Conservation (phyloP, 306 rosid genomes). For the Quercus robur region DNA sequence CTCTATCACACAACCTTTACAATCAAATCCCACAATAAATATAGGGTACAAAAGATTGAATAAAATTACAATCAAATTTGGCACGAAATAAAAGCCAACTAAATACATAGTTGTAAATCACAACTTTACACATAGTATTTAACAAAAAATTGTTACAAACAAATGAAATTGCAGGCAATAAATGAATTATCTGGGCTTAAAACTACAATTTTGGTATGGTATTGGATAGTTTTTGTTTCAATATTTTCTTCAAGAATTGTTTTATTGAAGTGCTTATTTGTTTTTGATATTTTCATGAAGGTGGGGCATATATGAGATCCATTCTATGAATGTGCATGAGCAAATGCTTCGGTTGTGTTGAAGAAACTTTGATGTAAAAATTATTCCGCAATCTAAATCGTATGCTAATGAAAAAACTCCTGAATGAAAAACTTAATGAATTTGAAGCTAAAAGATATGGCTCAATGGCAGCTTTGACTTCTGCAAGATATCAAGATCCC, state of each 20-base stretch:
- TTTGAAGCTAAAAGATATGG: constrained; percentile 92
- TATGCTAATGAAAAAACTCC: constrained; percentile 27
- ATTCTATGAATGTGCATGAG: constrained; percentile 73
- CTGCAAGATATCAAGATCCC: constrained; percentile 64
- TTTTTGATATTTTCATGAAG: constrained; percentile 39
- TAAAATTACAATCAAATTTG: too few relatives aligned
- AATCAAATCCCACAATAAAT: too few relatives aligned
- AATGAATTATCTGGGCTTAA: constrained; percentile 81
- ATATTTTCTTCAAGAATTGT: not conserved
- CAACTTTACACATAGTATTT: too few relatives aligned
- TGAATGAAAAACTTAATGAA: constrained; percentile 46
- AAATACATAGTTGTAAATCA: too few relatives aligned
- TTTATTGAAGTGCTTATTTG: not conserved
- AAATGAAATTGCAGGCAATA: constrained; percentile 47
- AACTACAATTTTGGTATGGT: constrained; percentile 64
- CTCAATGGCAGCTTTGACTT: constrained; percentile 77
- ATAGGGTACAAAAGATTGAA: too few relatives aligned
- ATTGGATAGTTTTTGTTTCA: not conserved
- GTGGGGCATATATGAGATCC: constrained; percentile 72
- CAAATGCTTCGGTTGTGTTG: constrained; percentile 92
- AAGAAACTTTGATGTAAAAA: constrained; percentile 67
- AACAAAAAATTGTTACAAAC: too few relatives aligned
- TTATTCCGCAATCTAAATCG: constrained; percentile 70
- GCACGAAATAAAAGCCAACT: too few relatives aligned
- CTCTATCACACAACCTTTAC: too few relatives aligned